Evolutionary conservation across 148 eudicot genomes (phyloP), one percentile per base, ranked within the genome.

Genomic region (Diospyros lotus): DNA sequence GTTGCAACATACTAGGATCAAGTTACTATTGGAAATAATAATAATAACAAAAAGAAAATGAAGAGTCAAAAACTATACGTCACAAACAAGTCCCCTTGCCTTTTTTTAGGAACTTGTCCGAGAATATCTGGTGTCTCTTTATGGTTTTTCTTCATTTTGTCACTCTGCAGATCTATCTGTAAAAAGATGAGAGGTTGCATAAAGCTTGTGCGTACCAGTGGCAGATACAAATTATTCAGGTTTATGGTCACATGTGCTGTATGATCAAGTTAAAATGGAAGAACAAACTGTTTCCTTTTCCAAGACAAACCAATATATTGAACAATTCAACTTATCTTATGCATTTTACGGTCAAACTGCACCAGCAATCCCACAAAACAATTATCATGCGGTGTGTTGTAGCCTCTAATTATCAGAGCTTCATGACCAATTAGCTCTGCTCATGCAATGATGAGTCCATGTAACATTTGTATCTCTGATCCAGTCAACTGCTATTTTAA

Each of bases 61-160:
- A 28, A 28, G 28, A 28, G 28, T 28, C 28, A 28, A 28, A 28
- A 28, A 28, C 28, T 28, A 28, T 28, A 28, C 28, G 28, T 51
- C 5, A 5, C 71, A 60, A 45, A 75, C 69, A 66, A 54, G 68
- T 66, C 66, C 48, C 59, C 84, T 78, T 80, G 79, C 87, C 89
- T 82, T 71, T 71, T 88, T 80, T 78, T 79, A 38, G 77, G 66
- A 80, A 78, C 75, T 69, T 79, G 73, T 42, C 79, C 53, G 8
- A 13, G 76, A 63, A 66, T 50, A 63, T 79, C 62, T 11, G 79
- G 61, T 44, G 70, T 74, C 65, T 77, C 79, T 44, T 75, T 71
- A 41, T 28, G 39, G 53, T 69, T 51, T 74, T 74, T 80, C 48
- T 70, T 76, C 45, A 59, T 66, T 77, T 74, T 78, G 58, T 74